Evolutionary conservation across 2,329 filamentous ascomycete genomes (phyloP).

Genomic region (Domatiomyces catenatus): DNA sequence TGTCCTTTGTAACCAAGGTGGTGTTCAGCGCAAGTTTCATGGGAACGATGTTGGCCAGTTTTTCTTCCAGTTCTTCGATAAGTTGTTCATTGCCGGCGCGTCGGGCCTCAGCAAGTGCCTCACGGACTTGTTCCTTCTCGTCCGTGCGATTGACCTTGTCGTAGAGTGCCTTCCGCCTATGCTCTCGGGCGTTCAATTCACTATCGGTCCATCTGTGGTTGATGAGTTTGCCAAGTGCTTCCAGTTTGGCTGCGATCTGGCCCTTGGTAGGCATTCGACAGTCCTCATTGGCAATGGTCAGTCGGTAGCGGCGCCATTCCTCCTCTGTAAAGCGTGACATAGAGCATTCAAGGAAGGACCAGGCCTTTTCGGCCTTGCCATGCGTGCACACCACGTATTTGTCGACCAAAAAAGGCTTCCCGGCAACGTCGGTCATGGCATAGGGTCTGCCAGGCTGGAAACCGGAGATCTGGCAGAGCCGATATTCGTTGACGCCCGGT

Average conservation of each 20-base stretch:
- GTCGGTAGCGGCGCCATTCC: conserved; percentile 70
- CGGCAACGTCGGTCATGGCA: conserved; percentile 57
- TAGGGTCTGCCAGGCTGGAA: conserved; percentile 71
- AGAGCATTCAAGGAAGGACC: conserved; percentile 81
- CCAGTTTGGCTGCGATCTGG: conserved; percentile 54
- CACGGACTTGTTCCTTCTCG: conserved; percentile 52
- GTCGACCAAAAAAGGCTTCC: conserved; percentile 66
- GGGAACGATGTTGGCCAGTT: conserved; percentile 30
- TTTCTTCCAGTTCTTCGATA: conserved; percentile 32
- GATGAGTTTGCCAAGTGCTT: conserved; percentile 65
- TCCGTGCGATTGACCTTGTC: conserved; percentile 46
- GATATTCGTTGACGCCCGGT: conserved; percentile 62
- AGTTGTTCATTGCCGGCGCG: conserved; percentile 47
- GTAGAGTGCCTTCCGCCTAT: conserved; percentile 52
- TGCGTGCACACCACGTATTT: conserved; percentile 70
- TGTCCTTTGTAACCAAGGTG: conserved; percentile 43
- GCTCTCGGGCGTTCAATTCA: conserved; percentile 66
- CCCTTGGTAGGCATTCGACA: conserved; percentile 59
- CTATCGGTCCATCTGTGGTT: conserved; percentile 68
- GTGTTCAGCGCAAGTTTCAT: conserved; percentile 63
- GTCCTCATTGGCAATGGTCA: conserved; percentile 56
- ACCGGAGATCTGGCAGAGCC: conserved; percentile 81
- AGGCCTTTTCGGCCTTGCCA: conserved; percentile 68
- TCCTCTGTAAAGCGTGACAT: conserved; percentile 70
- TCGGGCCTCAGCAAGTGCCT: conserved; percentile 51